phyloP scores from a whole-genome alignment of 2,329 filamentous ascomycete genomes.

The Aspergillus puulaauensis region DNA sequence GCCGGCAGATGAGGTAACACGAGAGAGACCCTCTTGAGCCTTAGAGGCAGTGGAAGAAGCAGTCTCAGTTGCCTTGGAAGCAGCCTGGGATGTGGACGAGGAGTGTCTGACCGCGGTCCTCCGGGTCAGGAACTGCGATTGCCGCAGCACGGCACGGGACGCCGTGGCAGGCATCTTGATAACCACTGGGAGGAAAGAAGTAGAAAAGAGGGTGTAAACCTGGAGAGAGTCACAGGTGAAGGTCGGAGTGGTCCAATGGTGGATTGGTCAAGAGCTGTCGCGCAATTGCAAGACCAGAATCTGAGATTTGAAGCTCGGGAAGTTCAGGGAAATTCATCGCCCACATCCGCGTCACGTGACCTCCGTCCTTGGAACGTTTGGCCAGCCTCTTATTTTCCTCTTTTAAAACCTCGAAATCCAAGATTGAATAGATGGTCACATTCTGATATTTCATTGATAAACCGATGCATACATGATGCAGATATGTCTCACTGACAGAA shows the following conservation, averaged over 20 bases:
- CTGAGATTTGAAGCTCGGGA: constrained; percentile 42
- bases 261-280: constrained; percentile 31
- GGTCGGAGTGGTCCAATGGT: constrained; percentile 42
- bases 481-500: neutral
- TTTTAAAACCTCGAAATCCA: neutral
- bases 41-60: constrained; percentile 52
- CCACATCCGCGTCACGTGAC: constrained; percentile 19
- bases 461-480: neutral
- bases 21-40: constrained; percentile 79
- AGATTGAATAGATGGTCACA: neutral
- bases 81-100: constrained; percentile 47
- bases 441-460: neutral
- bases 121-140: constrained; percentile 48
- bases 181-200: constrained; percentile 25
- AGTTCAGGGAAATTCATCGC: constrained; percentile 38
- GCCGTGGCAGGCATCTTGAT: constrained; percentile 45
- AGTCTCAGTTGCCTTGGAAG: constrained; percentile 46
- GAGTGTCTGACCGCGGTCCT: constrained; percentile 48
- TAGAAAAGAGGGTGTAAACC: constrained; percentile 29
- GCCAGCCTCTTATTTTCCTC: neutral
- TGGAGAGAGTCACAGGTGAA: constrained; percentile 28
- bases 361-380: neutral
- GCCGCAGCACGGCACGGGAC: constrained; percentile 47
- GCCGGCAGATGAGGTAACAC: constrained; percentile 76
- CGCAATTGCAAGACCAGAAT: constrained; percentile 39